These are phyloP conservation scores for Panicum miliaceum DNA, from an alignment of 176 grass and related monocot genomes.

Conservation along the genomic window DNA sequence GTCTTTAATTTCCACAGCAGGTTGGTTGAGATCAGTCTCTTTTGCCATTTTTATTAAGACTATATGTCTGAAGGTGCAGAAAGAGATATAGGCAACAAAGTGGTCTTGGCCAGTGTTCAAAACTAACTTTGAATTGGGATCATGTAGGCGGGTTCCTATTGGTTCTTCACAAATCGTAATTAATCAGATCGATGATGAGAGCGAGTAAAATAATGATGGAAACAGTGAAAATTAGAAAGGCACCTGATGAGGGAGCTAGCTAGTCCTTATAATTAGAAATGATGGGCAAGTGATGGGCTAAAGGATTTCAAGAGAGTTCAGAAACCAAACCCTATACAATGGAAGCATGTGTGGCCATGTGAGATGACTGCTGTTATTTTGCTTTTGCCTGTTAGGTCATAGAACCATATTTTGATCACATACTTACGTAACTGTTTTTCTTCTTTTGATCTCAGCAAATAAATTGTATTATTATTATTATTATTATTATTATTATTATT, in stretches of 20 bases:
- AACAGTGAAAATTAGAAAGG: background rate
- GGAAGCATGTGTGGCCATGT: background rate
- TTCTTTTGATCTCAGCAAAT: no score
- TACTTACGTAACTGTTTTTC: no score
- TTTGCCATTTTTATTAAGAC: no score
- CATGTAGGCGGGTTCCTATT: slow-evolving; percentile 4
- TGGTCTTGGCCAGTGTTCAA: no score
- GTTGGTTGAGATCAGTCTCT: background rate
- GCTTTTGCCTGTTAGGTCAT: no score
- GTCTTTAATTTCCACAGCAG: background rate
- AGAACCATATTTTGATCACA: no score
- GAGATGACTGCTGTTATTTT: no score
- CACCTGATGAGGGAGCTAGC: background rate
- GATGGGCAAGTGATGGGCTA: slow-evolving; percentile 33
- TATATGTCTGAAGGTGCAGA: no score
- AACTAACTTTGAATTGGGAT: background rate
- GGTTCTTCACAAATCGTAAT: slow-evolving; percentile 25
- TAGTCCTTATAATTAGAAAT: slow-evolving; percentile 24
- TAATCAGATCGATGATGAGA: background rate
- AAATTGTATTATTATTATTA: no score
- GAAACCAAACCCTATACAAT: background rate
- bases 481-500: no score
- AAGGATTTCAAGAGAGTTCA: slow-evolving; percentile 2
- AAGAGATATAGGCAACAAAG: no score
- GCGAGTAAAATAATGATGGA: background rate